Evolutionary conservation across 2,329 filamentous ascomycete genomes (phyloP), one percentile per base, ranked within the genome.

Genomic region (Cercospora beticola): DNA sequence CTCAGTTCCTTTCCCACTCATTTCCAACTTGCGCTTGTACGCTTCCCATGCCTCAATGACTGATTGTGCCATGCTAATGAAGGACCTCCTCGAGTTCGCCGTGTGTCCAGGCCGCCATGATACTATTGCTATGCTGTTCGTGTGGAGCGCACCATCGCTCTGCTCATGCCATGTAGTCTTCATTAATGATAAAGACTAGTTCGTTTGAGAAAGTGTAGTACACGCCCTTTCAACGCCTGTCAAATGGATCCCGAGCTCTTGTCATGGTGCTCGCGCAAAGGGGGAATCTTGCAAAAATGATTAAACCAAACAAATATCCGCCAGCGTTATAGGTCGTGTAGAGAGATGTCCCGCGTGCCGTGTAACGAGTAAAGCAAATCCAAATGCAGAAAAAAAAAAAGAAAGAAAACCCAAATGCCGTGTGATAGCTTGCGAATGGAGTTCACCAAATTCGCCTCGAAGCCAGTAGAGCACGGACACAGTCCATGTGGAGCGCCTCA

Each of bases 271-370:
- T 68, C 69, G 69, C 69, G 69, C 69, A 68, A 70, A 72, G 56
- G 69, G 69, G 71, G 71, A 70, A 72, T 71, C 65, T 70, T 64
- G 71, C 65, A 71, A 64, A 21, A 66, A 68, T 62, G 23, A 66
- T 23, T 63, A 62, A 65, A 67, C 58, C 31, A 65, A 68, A 68
- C 57, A 71, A 57, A 62, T 57, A 66, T 62, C 69, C 63, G 61
- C 70, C 69, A 30, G 46, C 58, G 14, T 31, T 36, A 28, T 63
- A 59, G 66, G 59, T 68, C 57, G 65, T 66, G 63, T 67, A 52
- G 49, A 56, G 62, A 36, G 54, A 64, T 43, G 7, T 43, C 36
- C 36, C 36, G 16, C 67, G 66, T 66, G 68, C 70, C 70, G 43
- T 59, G 60, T 66, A 40, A 66, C 52, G 54, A 52, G 23, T 66